Evolutionary conservation across 1,284 basidiomycete genomes (phyloP).

Genomic region (Moesziomyces globuligerus): DNA sequence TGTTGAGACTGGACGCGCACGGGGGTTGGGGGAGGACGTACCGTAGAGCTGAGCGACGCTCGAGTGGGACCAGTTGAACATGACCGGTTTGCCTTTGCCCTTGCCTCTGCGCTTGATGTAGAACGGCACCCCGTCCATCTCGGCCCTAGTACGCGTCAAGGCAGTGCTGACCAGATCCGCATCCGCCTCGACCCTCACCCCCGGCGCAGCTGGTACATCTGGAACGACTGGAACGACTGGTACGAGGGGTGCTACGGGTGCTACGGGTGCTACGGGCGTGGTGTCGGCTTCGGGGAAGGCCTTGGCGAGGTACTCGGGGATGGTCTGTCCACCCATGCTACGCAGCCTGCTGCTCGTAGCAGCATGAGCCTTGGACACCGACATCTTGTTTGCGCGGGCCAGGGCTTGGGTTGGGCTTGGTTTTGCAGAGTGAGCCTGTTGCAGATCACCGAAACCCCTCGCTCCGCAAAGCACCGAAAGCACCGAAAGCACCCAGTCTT

Average conservation of each 20-base stretch:
- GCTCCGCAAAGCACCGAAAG: no score
- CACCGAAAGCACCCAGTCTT: no score
- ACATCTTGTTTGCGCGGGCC: not conserved
- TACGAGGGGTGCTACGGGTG: no score
- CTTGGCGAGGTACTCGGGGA: conserved; percentile 1
- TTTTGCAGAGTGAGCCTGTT: no score
- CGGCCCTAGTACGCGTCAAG: no score
- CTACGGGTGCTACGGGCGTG: not conserved
- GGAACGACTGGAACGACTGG: no score
- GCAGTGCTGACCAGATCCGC: no score
- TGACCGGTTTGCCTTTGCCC: conserved; percentile 21
- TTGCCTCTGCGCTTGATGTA: conserved; percentile 38
- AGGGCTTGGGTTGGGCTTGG: not conserved
- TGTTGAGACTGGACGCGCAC: no score
- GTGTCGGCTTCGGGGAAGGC: conserved; percentile 1
- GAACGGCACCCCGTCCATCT: conserved; percentile 6
- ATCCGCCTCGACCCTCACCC: no score
- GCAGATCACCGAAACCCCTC: no score
- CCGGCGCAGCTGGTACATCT: no score
- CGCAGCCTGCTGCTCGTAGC: conserved; percentile 2
- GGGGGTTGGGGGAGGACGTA: conserved; percentile 2
- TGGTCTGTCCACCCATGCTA: not conserved
- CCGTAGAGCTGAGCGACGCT: conserved; percentile 33
- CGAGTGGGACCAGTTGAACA: not conserved
- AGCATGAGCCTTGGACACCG: not conserved